Percentiles rank a stretch among this genome's conserved stretches.
Evolutionary conservation across 2,329 filamentous ascomycete genomes (phyloP).

Genomic region (Dothistroma septosporum): DNA sequence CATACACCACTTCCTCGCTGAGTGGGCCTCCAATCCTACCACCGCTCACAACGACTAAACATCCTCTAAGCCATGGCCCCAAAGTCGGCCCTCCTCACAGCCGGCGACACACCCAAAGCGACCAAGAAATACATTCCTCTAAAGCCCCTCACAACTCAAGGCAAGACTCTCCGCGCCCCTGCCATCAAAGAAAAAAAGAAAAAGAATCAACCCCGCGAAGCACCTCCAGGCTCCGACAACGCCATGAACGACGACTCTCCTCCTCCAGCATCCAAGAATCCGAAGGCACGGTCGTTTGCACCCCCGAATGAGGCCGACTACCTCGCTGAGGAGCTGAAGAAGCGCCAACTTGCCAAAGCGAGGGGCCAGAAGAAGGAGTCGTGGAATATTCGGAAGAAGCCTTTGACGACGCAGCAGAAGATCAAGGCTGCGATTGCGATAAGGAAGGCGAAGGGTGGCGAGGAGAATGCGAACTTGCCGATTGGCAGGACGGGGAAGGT

Average conservation of each 20-base stretch:
- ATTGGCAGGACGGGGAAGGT: background rate
- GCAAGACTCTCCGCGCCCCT: constrained; percentile 9
- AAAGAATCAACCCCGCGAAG: background rate
- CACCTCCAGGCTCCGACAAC: background rate
- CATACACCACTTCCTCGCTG: background rate
- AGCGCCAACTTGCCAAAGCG: background rate
- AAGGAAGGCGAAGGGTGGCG: background rate
- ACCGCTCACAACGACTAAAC: background rate
- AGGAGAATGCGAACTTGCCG: background rate
- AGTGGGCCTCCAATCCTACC: no score
- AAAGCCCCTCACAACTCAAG: constrained; percentile 13
- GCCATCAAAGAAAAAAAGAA: background rate
- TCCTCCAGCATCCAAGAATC: background rate
- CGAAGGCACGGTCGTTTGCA: background rate
- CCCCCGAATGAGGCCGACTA: background rate
- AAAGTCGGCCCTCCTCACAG: background rate
- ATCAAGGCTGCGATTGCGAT: background rate
- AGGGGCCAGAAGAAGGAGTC: background rate
- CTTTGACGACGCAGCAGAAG: constrained; percentile 7
- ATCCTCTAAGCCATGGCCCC: background rate
- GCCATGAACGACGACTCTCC: background rate
- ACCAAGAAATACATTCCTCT: background rate
- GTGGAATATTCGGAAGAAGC: background rate
- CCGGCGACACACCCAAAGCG: background rate
- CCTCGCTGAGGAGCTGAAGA: background rate